phyloP scores from a whole-genome alignment of 768 basidiomycete species.

The Nidularia pulvinata region DNA sequence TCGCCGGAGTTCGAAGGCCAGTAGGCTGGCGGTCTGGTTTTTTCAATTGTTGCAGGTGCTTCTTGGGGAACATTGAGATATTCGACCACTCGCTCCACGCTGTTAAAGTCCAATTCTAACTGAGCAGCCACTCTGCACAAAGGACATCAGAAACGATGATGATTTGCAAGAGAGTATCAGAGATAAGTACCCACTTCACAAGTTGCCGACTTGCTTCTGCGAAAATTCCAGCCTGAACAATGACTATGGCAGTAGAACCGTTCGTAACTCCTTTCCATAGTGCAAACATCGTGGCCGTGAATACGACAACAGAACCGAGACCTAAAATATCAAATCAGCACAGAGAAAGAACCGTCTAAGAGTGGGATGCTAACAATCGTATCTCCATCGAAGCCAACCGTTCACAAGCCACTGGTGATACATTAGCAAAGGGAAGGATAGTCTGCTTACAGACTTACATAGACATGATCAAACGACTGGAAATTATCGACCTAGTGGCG shows the following conservation, averaged over 20 bases:
- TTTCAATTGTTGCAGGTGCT: constrained; percentile 57
- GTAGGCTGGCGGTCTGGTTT: constrained; percentile 63
- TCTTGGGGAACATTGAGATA: constrained; percentile 71
- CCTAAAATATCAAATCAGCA: constrained; percentile 26
- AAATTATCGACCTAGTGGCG: constrained; percentile 53
- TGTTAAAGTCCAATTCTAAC: constrained; percentile 74
- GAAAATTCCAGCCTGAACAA: constrained; percentile 68
- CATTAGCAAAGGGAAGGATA: constrained; percentile 10
- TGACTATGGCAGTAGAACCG: constrained; percentile 70
- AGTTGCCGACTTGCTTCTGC: constrained; percentile 69
- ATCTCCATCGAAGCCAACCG: constrained; percentile 72
- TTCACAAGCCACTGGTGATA: constrained; percentile 59
- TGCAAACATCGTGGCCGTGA: constrained; percentile 68
- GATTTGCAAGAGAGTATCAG: background rate
- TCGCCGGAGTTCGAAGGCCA: constrained; percentile 68
- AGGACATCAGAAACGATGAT: background rate
- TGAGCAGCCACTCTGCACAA: constrained; percentile 59
- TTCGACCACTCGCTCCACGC: constrained; percentile 72
- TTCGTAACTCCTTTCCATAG: constrained; percentile 53
- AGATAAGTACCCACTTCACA: constrained; percentile 37
- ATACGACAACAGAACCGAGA: constrained; percentile 72
- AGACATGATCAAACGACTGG: constrained; percentile 71
- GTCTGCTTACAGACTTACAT: constrained; percentile 37
- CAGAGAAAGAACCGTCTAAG: background rate
- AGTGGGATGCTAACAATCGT: constrained; percentile 51